These are phyloP conservation scores for Russula brevipes DNA, from an alignment of 768 basidiomycete species.

Conservation along the genomic window DNA sequence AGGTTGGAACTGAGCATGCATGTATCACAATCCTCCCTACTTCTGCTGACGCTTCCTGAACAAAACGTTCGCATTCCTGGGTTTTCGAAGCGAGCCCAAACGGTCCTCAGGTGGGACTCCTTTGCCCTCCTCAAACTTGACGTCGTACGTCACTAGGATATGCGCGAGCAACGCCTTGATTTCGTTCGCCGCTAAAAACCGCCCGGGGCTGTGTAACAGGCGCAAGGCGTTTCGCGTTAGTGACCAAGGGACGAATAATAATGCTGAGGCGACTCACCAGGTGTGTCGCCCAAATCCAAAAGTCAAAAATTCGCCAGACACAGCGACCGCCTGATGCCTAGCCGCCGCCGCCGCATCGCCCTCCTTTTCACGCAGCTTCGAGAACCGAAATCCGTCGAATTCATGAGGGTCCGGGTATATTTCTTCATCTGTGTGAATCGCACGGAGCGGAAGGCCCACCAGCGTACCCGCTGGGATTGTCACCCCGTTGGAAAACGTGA, in stretches of 20 bases:
- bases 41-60: conserved; percentile 27
- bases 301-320: conserved; percentile 30
- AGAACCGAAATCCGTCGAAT: conserved; percentile 43
- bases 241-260: too few species aligned
- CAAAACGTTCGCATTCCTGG: conserved; percentile 19
- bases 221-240: too few species aligned
- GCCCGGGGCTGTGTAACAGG: conserved; percentile 26
- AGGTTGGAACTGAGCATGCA: not conserved
- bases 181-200: conserved; percentile 28
- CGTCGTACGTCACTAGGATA: conserved; percentile 27
- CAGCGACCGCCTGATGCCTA: conserved; percentile 34
- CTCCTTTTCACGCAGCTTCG: conserved; percentile 32
- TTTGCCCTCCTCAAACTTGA: conserved; percentile 26
- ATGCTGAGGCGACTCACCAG: conserved; percentile 25
- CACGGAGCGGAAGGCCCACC: conserved; percentile 24
- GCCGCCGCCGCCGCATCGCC: conserved; percentile 26
- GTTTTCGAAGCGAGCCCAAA: conserved; percentile 8
- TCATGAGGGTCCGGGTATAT: conserved; percentile 26
- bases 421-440: conserved; percentile 30
- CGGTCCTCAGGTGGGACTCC: not conserved
- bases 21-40: not conserved
- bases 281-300: conserved; percentile 32
- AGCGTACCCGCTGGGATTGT: conserved; percentile 37
- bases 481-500: conserved; percentile 36
- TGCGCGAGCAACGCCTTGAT: conserved; percentile 29